A percentile compares a stretch with the other conserved stretches of the same genome.
phyloP scores from a whole-genome alignment of 306 rosid genomes.

The Castanospermum australe region DNA sequence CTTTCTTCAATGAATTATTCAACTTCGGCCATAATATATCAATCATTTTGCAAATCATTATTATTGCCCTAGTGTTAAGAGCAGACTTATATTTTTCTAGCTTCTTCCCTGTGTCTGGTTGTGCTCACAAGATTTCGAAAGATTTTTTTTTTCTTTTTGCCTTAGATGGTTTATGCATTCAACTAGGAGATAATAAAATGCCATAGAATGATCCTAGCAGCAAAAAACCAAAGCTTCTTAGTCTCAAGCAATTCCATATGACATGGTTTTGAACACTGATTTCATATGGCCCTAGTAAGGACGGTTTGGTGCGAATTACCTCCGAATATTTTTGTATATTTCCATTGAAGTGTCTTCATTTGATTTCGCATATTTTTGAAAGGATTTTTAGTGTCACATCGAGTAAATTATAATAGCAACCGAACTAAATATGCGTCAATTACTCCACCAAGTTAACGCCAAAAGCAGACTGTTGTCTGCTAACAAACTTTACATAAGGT shows the following conservation, averaged over 20 bases:
- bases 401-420: neutral
- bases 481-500: conserved; percentile 27
- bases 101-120: neutral
- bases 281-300: conserved; percentile 8
- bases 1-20: conserved; percentile 41
- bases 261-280: neutral
- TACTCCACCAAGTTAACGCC: conserved; percentile 31
- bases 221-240: neutral
- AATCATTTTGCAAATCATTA: conserved; percentile 31
- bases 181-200: neutral
- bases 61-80: neutral
- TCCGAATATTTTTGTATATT: neutral
- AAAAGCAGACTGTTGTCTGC: conserved; percentile 21
- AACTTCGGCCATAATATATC: conserved; percentile 1
- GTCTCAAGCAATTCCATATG: neutral
- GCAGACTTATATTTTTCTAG: neutral
- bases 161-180: neutral
- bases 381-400: conserved; percentile 21
- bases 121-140: neutral
- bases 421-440: conserved; percentile 19
- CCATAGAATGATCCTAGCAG: neutral
- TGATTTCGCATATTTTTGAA: neutral
- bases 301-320: conserved; percentile 31
- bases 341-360: neutral
- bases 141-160: conserved; percentile 8